Percentiles rank a stretch among this genome's conserved stretches.
phyloP scores from a whole-genome alignment of 192 early-diverging fungal genomes.

The Phycomyces nitens region DNA sequence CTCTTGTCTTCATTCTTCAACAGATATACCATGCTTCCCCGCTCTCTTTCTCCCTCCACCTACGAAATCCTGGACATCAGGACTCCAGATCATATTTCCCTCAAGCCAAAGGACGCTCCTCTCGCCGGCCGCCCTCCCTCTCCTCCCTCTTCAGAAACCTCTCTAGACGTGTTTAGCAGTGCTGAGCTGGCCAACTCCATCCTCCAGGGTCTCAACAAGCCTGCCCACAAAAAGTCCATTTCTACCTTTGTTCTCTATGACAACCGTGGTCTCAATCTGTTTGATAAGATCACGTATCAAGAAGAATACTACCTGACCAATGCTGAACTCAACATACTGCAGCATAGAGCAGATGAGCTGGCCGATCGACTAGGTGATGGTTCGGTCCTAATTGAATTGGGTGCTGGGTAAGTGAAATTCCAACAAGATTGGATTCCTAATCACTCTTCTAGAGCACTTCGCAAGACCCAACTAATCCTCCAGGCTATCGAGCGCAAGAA shows the following conservation, averaged over 20 bases:
- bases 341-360: slow-evolving; percentile 57
- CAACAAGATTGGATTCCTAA: no score
- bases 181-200: slow-evolving; percentile 25
- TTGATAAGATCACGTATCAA: slow-evolving; percentile 86
- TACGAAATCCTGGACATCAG: no score
- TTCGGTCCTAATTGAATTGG: slow-evolving; percentile 81
- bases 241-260: slow-evolving; percentile 88
- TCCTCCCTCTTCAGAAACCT: slow-evolving; percentile 13
- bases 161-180: slow-evolving; percentile 24
- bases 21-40: no score
- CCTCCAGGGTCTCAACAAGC: slow-evolving; percentile 17
- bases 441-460: slow-evolving; percentile 61
- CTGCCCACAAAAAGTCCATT: slow-evolving; percentile 47
- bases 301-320: slow-evolving; percentile 85
- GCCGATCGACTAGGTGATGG: slow-evolving; percentile 59
- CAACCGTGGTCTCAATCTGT: slow-evolving; percentile 77
- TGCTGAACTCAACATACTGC: slow-evolving; percentile 82
- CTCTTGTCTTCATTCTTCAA: no score
- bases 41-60: no score
- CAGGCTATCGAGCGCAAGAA: slow-evolving; percentile 64
- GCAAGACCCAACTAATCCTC: slow-evolving; percentile 83
- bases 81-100: no score
- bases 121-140: slow-evolving; percentile 8
- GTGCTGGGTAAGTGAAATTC: slow-evolving; percentile 65
- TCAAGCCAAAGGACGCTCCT: no score